Evolutionary conservation across 768 basidiomycete genomes (phyloP).

Genomic region (Naganishia onofrii): DNA sequence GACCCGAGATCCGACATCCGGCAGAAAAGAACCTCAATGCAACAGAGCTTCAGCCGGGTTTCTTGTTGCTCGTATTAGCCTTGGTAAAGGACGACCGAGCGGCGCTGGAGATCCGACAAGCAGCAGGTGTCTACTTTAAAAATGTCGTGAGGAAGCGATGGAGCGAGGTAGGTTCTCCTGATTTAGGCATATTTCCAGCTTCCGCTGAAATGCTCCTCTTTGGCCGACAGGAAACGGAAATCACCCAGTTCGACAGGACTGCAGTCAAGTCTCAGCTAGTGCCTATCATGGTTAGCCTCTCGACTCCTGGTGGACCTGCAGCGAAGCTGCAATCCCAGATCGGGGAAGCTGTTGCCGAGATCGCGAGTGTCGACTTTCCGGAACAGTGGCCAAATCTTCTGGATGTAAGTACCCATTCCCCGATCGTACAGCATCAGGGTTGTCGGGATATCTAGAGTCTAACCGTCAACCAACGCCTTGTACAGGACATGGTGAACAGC

Average conservation of each 20-base stretch:
- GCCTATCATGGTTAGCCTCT: conserved; percentile 84
- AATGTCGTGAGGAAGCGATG: conserved; percentile 82
- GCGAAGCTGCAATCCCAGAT: conserved; percentile 65
- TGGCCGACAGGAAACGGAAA: conserved; percentile 42
- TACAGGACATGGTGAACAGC: conserved; percentile 80
- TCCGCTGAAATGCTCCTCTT: neutral
- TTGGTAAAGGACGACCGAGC: conserved; percentile 67
- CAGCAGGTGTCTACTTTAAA: conserved; percentile 87
- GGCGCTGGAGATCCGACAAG: conserved; percentile 70
- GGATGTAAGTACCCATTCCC: conserved; percentile 63
- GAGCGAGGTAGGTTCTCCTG: conserved; percentile 66
- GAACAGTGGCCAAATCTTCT: conserved; percentile 80
- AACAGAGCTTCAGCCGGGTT: conserved; percentile 70
- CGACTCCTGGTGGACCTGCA: conserved; percentile 57
- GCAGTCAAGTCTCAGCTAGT: conserved; percentile 74
- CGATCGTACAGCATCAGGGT: neutral
- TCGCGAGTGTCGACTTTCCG: conserved; percentile 91
- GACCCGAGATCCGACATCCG: conserved; percentile 67
- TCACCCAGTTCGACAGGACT: conserved; percentile 69
- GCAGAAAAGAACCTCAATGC: conserved; percentile 74
- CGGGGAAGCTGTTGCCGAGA: conserved; percentile 85
- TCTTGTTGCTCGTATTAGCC: conserved; percentile 71
- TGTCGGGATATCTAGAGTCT: neutral
- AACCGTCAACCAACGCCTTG: neutral
- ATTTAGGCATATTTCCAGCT: too few relatives aligned